Base-by-base conservation (phyloP, 2,329 filamentous ascomycete species). In the Ceratocystiopsis brevicomis region DNA sequence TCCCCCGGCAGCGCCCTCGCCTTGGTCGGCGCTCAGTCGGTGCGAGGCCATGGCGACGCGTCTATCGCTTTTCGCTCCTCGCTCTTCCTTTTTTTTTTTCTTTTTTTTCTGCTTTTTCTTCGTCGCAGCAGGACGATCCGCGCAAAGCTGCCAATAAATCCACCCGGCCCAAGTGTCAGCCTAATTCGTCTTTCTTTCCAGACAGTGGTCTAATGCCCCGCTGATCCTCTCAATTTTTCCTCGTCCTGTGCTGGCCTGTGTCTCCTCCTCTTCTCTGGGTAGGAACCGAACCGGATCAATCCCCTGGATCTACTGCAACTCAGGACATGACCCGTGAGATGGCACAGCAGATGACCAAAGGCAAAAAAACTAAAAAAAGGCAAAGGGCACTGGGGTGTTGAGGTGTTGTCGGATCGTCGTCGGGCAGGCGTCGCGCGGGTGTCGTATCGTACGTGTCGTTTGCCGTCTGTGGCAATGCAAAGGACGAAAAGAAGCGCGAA, bases 1-100 rank as follows among this genome's bases (percentile, higher is more conserved):
- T 57, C 59, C 59, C 69, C 68, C 71, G 63, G 19, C 71, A 69
- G 64, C 73, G 47, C 38, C 46, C 73, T 64, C 87, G 82, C 51
- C n/a, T n/a, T n/a, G n/a, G n/a, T n/a, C n/a, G n/a, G n/a, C n/a
- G n/a, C n/a, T n/a, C n/a, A n/a, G n/a, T n/a, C n/a, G n/a, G n/a
- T n/a, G 47, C 45, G 55, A 55, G 41, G 54, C 51, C 57, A 60
- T 60, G 44, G 18, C 52, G 41, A n/a, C n/a, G 11, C 38, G 30
- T 37, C 16, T 17, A 32, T 18, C 15, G 37, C 15, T 15, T 38
- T 8, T 19, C 6, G 4, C 37, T 19, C 17, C 12, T 38, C 12
- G 10, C 6, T 6, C 6, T 19, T 21, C 18, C 19, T 38, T 16
- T 38, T 19, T n/a, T 9, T 13, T 10, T 3, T 38, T 3, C 1